Base-by-base conservation (phyloP, 352 stramenopile species). In the Pythium guiyangense region DNA sequence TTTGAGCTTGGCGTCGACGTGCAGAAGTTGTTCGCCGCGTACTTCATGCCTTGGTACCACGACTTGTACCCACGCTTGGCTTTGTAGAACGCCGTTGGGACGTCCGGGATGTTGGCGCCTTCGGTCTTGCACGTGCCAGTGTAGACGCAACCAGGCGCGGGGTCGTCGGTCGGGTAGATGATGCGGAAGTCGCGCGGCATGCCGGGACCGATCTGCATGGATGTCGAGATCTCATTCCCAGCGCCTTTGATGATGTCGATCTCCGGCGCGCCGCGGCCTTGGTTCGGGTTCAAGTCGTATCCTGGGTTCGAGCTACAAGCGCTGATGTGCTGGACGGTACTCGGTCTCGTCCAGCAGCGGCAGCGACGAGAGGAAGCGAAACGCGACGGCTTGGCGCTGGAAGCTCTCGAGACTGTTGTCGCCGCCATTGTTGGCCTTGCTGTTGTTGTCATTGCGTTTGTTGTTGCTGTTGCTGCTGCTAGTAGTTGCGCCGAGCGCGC, bases 171-270 rank as follows among this genome's bases (percentile, higher is more conserved):
- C 5, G 29, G 43, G n/a, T n/a, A n/a, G 39, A 84, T 65, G 9
- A 71, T 48, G 1, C 79, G 74, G n/a, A n/a, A 60, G 29, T 66
- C 54, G 8, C 57, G 25, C 1, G 83, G 70, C 71, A 89, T 89
- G 0, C 84, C 88, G 0, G 85, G 85, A 1, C 63, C 74, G 35
- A 98, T 66, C 60, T 98, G 95, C 15, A 97, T 75, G 12, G 92
- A 97, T 40, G 88, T 89, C 34, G 90, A 98, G 54, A 97, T 86
- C 6, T 81, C 75, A 4, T 63, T 72, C 15, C 92, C 78, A 5
- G 67, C 71, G 63, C 89, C 84, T 93, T 97, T 94, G 8, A 99
- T 72, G 25, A 99, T 77, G 76, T 99, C 94, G n/a, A n/a, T n/a
- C n/a, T n/a, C n/a, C n/a, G n/a, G n/a, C n/a, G n/a, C n/a, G n/a